Evolutionary conservation across 768 basidiomycete genomes (phyloP), one percentile per base, ranked within the genome.

Genomic region (Hirschioporus abietinus): DNA sequence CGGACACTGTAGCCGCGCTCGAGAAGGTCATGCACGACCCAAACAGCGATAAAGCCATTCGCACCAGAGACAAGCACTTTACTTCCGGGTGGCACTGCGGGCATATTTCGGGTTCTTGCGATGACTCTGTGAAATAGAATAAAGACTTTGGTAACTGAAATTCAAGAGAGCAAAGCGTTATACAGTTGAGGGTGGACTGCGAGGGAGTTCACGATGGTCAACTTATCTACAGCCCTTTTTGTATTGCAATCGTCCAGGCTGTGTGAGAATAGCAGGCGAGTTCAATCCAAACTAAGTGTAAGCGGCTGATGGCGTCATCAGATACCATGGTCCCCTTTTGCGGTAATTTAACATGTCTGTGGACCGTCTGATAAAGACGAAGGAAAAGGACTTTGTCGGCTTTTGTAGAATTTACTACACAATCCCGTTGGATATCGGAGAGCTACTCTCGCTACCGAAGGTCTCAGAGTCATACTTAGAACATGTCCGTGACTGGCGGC

Each of bases 1-100:
- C 88, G 83, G 26, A 90, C 86, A 5, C 78, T 20, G 71, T 85
- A 91, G 0, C 91, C 90, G 7, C 79, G 76, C 67, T 89, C 83
- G 15, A 93, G 82, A 17, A 90, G 78, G 8, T 69, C 71, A 36
- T 78, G 77, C 20, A 85, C 83, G 63, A 89, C 78, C 86, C 88
- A 89, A 6, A 79, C 75, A 20, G 85, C 87, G 66, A 88, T 79
- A 73, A 80, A 89, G 26, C 87, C 86, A 69, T 84, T 87, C 15
- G 85, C 86, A 20, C 86, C 87, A 0, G 85, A 78, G 60, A 88
- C 84, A 35, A 87, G 82, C 30, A 87, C 74, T 58, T 78, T 81
- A 18, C 69, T 67, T 20, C 77, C 76, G 18, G 76, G 67, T 35
- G 68, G 64, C 15, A 80, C 68, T 20, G 77, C 73, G 58, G 79